These are phyloP conservation scores for Paecilomyces sp. DNA, from an alignment of 2,329 filamentous ascomycete species.

Conservation along the genomic window DNA sequence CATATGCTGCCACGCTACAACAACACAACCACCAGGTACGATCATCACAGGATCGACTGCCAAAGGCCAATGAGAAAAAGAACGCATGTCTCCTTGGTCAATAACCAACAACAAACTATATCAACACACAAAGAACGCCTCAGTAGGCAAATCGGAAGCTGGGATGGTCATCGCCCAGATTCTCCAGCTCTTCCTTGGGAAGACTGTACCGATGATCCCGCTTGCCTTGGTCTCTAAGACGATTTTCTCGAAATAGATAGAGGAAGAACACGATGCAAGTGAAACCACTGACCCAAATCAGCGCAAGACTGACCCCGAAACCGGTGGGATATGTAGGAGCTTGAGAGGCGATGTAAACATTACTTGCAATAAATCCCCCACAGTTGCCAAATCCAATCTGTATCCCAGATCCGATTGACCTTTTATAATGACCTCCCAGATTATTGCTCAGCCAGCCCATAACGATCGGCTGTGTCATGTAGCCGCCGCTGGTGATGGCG, in stretches of 20 bases:
- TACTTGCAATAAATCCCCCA: slow-evolving; percentile 28
- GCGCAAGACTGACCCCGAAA: slow-evolving; percentile 19
- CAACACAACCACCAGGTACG: no score
- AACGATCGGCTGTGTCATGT: slow-evolving; percentile 48
- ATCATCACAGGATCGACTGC: neutral
- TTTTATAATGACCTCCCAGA: slow-evolving; percentile 52
- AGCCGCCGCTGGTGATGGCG: slow-evolving; percentile 48
- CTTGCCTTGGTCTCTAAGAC: slow-evolving; percentile 23
- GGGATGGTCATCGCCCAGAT: slow-evolving; percentile 34
- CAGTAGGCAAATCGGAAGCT: slow-evolving; percentile 30
- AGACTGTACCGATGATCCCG: slow-evolving; percentile 27
- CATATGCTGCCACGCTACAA: no score
- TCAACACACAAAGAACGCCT: neutral
- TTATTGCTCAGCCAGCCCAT: slow-evolving; percentile 54
- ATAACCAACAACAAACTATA: neutral
- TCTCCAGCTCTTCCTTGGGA: slow-evolving; percentile 27
- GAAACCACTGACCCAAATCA: slow-evolving; percentile 28
- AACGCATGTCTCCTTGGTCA: neutral
- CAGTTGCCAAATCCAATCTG: slow-evolving; percentile 36
- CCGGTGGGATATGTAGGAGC: slow-evolving; percentile 21
- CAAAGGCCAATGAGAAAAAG: neutral
- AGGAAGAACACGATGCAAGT: slow-evolving; percentile 22
- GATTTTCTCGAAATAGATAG: slow-evolving; percentile 30
- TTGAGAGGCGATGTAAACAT: slow-evolving; percentile 23
- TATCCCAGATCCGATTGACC: slow-evolving; percentile 46